Evolutionary conservation across 805 yeast genomes (phyloP).

Genomic region (Kuraishia floccosa): DNA sequence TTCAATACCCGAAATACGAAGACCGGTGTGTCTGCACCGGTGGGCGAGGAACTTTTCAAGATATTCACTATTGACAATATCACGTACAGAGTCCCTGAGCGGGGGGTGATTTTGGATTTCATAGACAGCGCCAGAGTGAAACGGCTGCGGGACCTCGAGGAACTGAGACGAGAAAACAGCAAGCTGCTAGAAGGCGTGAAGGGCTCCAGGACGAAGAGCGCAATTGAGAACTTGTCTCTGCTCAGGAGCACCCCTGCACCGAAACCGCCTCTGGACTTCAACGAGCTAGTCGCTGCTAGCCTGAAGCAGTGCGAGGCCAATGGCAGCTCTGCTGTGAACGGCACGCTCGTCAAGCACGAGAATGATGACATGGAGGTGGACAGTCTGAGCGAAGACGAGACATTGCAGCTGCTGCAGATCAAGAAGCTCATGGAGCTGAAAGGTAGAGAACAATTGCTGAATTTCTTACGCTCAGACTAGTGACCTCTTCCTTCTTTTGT

Average conservation of each 20-base stretch:
- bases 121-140: constrained; percentile 36
- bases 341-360: too few relatives aligned
- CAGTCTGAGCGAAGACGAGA: constrained; percentile 23
- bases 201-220: too few relatives aligned
- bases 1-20: constrained; percentile 20
- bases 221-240: too few relatives aligned
- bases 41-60: constrained; percentile 5
- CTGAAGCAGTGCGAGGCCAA: too few relatives aligned
- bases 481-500: too few relatives aligned
- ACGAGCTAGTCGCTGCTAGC: too few relatives aligned
- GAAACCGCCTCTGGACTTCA: too few relatives aligned
- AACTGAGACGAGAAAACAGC: constrained; percentile 17
- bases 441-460: constrained; percentile 55
- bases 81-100: constrained; percentile 57
- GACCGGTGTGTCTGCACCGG: constrained; percentile 18
- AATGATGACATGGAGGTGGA: too few relatives aligned
- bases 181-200: constrained; percentile 15
- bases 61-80: constrained; percentile 23
- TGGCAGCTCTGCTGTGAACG: too few relatives aligned
- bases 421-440: constrained; percentile 53
- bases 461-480: constrained; percentile 21
- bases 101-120: constrained; percentile 60
- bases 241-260: too few relatives aligned
- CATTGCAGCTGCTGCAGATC: constrained; percentile 39
- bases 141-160: constrained; percentile 19